A percentile compares a stretch with the other conserved stretches of the same genome.
phyloP scores from a whole-genome alignment of 2,329 filamentous ascomycete genomes.

The Lasiodiplodia gonubiensis region DNA sequence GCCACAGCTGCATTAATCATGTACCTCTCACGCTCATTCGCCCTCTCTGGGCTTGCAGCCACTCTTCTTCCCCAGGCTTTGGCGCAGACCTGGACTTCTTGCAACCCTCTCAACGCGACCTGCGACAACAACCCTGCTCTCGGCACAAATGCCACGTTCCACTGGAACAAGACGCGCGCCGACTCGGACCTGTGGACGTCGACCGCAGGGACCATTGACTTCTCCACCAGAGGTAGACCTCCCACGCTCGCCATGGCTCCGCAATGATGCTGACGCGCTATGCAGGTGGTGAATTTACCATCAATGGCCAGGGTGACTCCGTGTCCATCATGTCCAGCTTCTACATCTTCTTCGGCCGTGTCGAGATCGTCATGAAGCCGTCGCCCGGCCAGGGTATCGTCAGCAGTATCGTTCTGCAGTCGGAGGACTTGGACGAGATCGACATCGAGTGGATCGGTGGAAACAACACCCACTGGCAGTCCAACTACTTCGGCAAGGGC shows the following conservation, averaged over 20 bases:
- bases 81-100: constrained; percentile 78
- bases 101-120: constrained; percentile 74
- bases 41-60: constrained; percentile 46
- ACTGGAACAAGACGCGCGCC: constrained; percentile 59
- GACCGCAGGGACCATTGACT: constrained; percentile 69
- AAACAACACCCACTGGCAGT: constrained; percentile 50
- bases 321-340: constrained; percentile 73
- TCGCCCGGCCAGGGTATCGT: constrained; percentile 58
- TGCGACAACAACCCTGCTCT: constrained; percentile 77
- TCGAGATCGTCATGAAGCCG: constrained; percentile 55
- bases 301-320: constrained; percentile 72
- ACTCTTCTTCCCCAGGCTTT: constrained; percentile 52
- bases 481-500: constrained; percentile 63
- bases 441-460: constrained; percentile 57
- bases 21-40: constrained; percentile 33
- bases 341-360: constrained; percentile 61
- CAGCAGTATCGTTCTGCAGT: constrained; percentile 57
- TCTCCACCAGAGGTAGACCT: constrained; percentile 53
- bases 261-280: neutral
- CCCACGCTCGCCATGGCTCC: neutral
- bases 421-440: constrained; percentile 60
- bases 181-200: constrained; percentile 65
- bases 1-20: constrained; percentile 25
- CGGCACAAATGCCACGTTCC: constrained; percentile 60
- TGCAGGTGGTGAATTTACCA: constrained; percentile 72